Conservation (phyloP, 2,329 filamentous ascomycete species). For the Lecanoromycetidae sp. region DNA sequence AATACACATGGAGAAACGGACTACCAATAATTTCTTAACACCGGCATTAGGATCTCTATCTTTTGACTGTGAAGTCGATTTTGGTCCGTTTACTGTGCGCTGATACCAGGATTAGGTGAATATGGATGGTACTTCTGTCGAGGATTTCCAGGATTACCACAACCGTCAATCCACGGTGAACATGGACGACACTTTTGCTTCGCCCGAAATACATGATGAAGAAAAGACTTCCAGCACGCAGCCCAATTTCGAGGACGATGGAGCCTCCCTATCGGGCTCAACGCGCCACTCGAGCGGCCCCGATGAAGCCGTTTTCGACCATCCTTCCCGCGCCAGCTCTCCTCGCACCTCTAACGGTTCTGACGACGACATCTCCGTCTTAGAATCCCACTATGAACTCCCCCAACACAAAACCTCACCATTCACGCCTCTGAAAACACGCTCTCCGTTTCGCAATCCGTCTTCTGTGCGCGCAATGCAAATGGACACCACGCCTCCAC, state of each 20-base stretch:
- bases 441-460: constrained; percentile 56
- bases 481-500: constrained; percentile 34
- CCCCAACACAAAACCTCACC: constrained; percentile 10
- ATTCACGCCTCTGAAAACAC: constrained; percentile 31
- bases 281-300: constrained; percentile 17
- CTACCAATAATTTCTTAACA: too few species aligned
- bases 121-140: constrained; percentile 8
- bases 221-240: neutral
- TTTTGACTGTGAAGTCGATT: too few species aligned
- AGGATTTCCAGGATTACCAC: constrained; percentile 14
- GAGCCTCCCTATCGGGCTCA: constrained; percentile 13
- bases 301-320: constrained; percentile 18
- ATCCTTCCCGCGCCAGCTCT: constrained; percentile 13
- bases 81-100: too few species aligned
- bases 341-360: constrained; percentile 18
- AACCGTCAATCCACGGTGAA: neutral
- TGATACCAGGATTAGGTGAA: too few species aligned
- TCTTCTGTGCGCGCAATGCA: constrained; percentile 59
- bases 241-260: constrained; percentile 6
- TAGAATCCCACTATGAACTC: constrained; percentile 8
- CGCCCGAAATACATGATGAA: neutral
- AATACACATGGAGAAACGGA: too few species aligned
- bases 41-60: too few species aligned
- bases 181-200: neutral
- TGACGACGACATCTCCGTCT: constrained; percentile 13